Evolutionary conservation across 2,329 filamentous ascomycete genomes (phyloP), one percentile per base, ranked within the genome.

Genomic region (Colletotrichum sidae): DNA sequence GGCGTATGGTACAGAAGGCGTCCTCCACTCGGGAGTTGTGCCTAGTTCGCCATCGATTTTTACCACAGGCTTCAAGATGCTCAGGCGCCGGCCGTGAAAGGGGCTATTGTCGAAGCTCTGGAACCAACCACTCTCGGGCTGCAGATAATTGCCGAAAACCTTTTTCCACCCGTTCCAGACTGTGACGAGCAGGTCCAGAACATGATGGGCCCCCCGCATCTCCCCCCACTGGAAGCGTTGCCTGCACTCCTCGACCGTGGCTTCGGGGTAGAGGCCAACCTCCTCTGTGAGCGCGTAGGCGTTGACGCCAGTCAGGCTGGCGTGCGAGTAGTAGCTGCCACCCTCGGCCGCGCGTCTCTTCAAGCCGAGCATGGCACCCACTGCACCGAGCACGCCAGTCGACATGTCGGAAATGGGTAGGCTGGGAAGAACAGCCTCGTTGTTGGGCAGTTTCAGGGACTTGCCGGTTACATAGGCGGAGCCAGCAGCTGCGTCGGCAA

Each of bases 341-440:
- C 75, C 76, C 49, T 74, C 67, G 2, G 44, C 56, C 0, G 77
- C 75, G 0, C 77, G 70, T 47, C 76, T 73, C 33, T 73, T 70
- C 4, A 79, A 65, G 0, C 72, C 76, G n/a, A 77, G 61, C 67
- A 78, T 70, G 0, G 73, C 67, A 5, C 72, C 74, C 0, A 79
- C 68, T 6, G 74, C 76, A 4, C 75, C 75, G 0, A 78, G 65
- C 8, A 71, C 65, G 0, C 76, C 76, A 0, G 76, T 76, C 1
- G 73, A 71, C 77, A 79, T 78, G 58, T 79, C 77, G 2, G 72
- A 72, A 13, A 78, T 71, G 5, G 77, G 75, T 51, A 78, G 67
- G 42, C 70, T 71, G 11, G 72, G 72, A 39, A 77, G 71, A 17
- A 76, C 73, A 15, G 71, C 69, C 70, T 76, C 71, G 51, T 69